Evolutionary conservation across 1,284 basidiomycete species (phyloP).

Genomic region (Rhodotorula glutinis): DNA sequence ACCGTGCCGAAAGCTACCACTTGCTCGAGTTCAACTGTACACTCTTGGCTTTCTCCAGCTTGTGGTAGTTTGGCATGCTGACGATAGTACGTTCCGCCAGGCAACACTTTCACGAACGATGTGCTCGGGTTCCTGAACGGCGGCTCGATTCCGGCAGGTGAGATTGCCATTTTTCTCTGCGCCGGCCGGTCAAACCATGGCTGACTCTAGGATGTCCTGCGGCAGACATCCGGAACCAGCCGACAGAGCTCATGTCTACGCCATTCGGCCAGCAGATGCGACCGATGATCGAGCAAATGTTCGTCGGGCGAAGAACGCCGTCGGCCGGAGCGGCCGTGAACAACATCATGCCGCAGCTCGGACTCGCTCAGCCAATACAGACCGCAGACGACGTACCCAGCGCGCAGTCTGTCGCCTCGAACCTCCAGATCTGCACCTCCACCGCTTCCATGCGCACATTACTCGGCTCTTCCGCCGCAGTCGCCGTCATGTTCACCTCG

Average conservation of each 20-base stretch:
- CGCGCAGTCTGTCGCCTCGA: conserved; percentile 17
- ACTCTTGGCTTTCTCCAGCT: neutral
- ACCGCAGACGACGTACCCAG: conserved; percentile 3
- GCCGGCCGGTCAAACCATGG: too few species aligned
- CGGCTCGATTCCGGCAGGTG: conserved; percentile 40
- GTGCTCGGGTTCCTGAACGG: conserved; percentile 46
- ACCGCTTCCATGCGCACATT: conserved; percentile 38
- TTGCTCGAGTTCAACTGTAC: conserved; percentile 47
- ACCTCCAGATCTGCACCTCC: conserved; percentile 40
- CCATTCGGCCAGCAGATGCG: conserved; percentile 48
- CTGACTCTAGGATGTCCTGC: too few species aligned
- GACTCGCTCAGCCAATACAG: conserved; percentile 5
- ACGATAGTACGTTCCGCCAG: neutral
- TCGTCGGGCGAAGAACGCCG: conserved; percentile 21
- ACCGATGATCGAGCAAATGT: conserved; percentile 48
- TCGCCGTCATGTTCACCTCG: conserved; percentile 47
- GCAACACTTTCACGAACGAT: conserved; percentile 46
- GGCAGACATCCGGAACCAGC: conserved; percentile 42
- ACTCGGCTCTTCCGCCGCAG: conserved; percentile 26
- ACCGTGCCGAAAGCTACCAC: conserved; percentile 47
- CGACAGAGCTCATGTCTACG: conserved; percentile 47
- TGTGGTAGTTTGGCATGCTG: too few species aligned
- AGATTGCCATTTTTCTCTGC: too few species aligned
- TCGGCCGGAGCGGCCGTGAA: conserved; percentile 23
- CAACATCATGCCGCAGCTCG: conserved; percentile 21